These are phyloP conservation scores for Prototheca cutis DNA, from an alignment of 163 green algal genomes.

Conservation along the genomic window DNA sequence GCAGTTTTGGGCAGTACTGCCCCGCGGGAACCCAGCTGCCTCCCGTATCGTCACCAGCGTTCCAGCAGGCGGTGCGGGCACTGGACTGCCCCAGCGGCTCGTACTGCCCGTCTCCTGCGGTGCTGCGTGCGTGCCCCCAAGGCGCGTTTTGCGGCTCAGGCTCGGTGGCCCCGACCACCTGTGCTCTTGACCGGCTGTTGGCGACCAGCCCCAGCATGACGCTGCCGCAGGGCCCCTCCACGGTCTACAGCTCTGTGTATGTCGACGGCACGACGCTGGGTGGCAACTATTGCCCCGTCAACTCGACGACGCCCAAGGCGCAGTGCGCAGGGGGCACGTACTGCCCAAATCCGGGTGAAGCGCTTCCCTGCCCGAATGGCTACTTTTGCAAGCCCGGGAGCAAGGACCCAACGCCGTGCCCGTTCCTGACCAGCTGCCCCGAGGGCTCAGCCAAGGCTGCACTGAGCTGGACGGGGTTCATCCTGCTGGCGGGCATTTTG, in stretches of 20 bases:
- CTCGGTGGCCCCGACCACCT: slow-evolving; percentile 38
- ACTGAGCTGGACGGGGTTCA: slow-evolving; percentile 16
- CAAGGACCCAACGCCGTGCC: slow-evolving; percentile 12
- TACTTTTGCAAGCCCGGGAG: slow-evolving; percentile 50
- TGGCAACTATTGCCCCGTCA: slow-evolving; percentile 48
- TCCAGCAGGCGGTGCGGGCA: slow-evolving; percentile 10
- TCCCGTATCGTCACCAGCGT: not conserved
- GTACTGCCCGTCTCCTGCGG: slow-evolving; percentile 23
- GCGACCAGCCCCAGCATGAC: slow-evolving; percentile 3
- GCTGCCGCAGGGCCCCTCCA: slow-evolving; percentile 14
- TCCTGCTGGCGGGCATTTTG: slow-evolving; percentile 17
- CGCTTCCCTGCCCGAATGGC: slow-evolving; percentile 30
- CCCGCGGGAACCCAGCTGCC: slow-evolving; percentile 5
- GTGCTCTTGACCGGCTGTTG: slow-evolving; percentile 24
- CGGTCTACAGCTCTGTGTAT: slow-evolving; percentile 30
- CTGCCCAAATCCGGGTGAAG: slow-evolving; percentile 15
- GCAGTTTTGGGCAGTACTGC: slow-evolving; percentile 11
- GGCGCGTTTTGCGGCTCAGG: slow-evolving; percentile 34
- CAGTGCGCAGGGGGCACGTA: slow-evolving; percentile 31
- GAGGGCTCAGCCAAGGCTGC: slow-evolving; percentile 9
- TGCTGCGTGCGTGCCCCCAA: slow-evolving; percentile 20
- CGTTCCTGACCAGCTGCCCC: slow-evolving; percentile 38
- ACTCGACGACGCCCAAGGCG: slow-evolving; percentile 28
- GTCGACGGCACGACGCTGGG: slow-evolving; percentile 29
- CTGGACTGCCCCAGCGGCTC: slow-evolving; percentile 21